Percentiles rank a stretch among this genome's conserved stretches.
Conservation (phyloP, 192 early-diverging fungal genomes). For the Coemansia sp. region DNA sequence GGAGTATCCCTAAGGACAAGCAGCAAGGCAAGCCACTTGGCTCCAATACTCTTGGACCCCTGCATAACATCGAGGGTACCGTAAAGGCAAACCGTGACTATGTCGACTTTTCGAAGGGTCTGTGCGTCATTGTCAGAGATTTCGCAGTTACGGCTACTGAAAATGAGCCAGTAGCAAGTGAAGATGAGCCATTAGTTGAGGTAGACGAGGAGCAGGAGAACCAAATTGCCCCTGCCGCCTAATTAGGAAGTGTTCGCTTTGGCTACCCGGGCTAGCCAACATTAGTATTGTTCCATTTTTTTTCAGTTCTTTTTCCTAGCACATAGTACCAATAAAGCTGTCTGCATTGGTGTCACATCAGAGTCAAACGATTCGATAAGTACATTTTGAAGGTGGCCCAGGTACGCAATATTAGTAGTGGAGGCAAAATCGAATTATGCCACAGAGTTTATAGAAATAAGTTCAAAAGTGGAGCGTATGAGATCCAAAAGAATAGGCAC, state of each 20-base stretch:
- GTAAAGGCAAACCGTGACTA: not conserved
- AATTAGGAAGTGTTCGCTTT: not conserved
- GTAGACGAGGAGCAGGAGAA: not conserved
- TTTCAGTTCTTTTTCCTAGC: not conserved
- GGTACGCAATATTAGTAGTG: not conserved
- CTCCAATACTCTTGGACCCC: slow-evolving; percentile 1
- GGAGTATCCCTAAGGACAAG: slow-evolving; percentile 3
- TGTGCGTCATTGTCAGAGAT: slow-evolving; percentile 2
- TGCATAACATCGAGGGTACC: slow-evolving; percentile 7
- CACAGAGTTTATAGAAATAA: not conserved
- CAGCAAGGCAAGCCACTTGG: not conserved
- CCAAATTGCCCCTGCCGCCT: not conserved
- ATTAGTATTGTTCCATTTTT: not conserved
- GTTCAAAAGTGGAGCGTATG: not conserved
- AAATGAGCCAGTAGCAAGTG: not conserved
- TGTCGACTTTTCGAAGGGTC: not conserved
- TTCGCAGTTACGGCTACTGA: not conserved
- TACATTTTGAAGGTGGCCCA: not conserved
- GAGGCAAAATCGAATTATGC: not conserved
- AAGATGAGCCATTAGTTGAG: not conserved
- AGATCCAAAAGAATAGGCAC: not conserved
- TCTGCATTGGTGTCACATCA: not conserved
- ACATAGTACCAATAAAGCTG: not conserved
- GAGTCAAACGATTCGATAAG: not conserved
- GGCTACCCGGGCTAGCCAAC: not conserved